Conservation (phyloP, 2,329 filamentous ascomycete species). For the Thermoascus crustaceus region DNA sequence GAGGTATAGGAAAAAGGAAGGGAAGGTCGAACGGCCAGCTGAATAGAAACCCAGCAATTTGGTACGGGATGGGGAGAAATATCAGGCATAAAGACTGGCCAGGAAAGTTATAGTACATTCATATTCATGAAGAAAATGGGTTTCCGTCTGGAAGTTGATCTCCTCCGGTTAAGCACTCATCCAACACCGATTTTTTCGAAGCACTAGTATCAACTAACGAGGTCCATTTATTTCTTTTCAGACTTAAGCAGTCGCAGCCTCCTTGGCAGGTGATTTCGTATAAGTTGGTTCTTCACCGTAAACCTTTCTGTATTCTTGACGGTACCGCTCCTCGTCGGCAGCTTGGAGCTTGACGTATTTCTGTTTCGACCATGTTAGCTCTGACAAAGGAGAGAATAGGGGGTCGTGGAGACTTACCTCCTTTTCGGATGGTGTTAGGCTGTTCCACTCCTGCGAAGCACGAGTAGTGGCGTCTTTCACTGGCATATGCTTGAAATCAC, state of each 20-base stretch:
- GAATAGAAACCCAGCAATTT: too few relatives aligned
- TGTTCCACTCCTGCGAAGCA: constrained; percentile 18
- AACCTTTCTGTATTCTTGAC: constrained; percentile 25
- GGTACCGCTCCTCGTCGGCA: constrained; percentile 26
- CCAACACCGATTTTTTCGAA: too few relatives aligned
- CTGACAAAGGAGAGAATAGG: background rate
- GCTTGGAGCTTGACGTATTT: constrained; percentile 19
- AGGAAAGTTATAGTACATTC: too few relatives aligned
- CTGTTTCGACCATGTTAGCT: constrained; percentile 4
- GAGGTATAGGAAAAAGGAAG: too few relatives aligned
- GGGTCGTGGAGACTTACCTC: constrained; percentile 20
- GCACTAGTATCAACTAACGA: background rate
- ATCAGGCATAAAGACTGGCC: too few relatives aligned
- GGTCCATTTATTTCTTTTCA: background rate
- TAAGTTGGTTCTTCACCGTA: constrained; percentile 24
- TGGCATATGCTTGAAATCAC: constrained; percentile 44
- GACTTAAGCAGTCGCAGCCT: background rate
- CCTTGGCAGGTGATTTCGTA: constrained; percentile 1
- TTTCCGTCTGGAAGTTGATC: too few relatives aligned
- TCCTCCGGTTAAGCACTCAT: too few relatives aligned
- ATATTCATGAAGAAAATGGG: too few relatives aligned
- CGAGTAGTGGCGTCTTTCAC: constrained; percentile 24
- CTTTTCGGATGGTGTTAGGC: constrained; percentile 25
- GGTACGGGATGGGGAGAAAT: too few relatives aligned
- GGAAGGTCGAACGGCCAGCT: too few relatives aligned